Conservation (phyloP, 768 basidiomycete genomes). For the Candolleomyces eurysporus region DNA sequence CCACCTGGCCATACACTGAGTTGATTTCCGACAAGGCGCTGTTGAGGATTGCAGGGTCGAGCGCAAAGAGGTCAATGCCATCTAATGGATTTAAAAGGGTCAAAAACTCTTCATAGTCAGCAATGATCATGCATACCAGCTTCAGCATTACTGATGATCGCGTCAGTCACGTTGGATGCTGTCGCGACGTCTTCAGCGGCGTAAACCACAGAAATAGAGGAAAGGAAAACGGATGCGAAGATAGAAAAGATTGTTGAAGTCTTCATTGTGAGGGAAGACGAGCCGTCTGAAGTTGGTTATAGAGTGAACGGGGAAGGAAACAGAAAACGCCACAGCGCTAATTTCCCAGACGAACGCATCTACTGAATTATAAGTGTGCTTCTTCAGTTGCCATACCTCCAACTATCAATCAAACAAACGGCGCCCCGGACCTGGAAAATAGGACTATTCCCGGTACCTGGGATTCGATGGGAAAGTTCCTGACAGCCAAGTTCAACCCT, state of each 20-base stretch:
- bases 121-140: constrained; percentile 19
- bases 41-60: constrained; percentile 17
- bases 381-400: too few species aligned
- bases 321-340: background rate
- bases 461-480: too few species aligned
- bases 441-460: too few species aligned
- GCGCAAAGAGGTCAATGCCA: constrained; percentile 26
- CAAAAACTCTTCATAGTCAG: background rate
- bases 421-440: too few species aligned
- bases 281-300: background rate
- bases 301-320: constrained; percentile 2
- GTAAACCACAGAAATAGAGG: constrained; percentile 8
- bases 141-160: constrained; percentile 24
- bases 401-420: too few species aligned
- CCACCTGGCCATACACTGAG: constrained; percentile 11
- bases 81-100: constrained; percentile 17
- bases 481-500: too few species aligned
- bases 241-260: constrained; percentile 27
- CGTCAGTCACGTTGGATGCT: constrained; percentile 16
- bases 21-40: constrained; percentile 24
- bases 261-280: constrained; percentile 27
- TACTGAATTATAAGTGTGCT: background rate
- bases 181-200: constrained; percentile 15
- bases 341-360: background rate
- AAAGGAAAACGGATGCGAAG: constrained; percentile 12